Evolutionary conservation across 768 basidiomycete genomes (phyloP), one percentile per base, ranked within the genome.

Genomic region (Inosperma sp.): DNA sequence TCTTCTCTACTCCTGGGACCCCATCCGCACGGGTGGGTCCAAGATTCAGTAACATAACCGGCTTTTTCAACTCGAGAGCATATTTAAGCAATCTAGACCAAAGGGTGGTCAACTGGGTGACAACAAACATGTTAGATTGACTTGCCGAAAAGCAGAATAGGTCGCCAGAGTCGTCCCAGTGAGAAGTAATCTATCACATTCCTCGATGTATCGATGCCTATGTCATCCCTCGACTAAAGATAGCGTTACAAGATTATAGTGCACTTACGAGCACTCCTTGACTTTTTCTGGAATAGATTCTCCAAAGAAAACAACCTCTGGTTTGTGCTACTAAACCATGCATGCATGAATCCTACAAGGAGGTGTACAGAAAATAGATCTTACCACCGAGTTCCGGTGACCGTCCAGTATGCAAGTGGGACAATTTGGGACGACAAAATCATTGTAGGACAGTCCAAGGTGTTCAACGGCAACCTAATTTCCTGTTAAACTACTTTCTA

Each of bases 131-230:
- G n/a, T n/a, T n/a, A 46, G 34, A 22, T 34, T 17, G 14, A n/a
- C 39, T 7, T 31, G 88, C 89, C 89, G 77, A 68, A 86, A 96
- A 2, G 93, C 92, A 5, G 90, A 93, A 68, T 88, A 96, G 0
- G 94, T 97, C 1, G 95, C 93, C 22, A 96, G 79, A 1, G 91
- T 93, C 0, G 93, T 94, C 27, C 94, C 95, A 30, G 95, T 69
- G 33, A 95, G 70, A 37, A 98, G 78, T 0, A 97, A 66, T 37
- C 81, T 74, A 46, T 89, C 84, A 17, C 81, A 71, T 7, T 65
- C 62, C 52, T 84, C 79, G 31, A 94, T 61, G 27, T 82, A 72
- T 14, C 58, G 61, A 59, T 79, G 83, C 22, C 88, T 88, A 53
- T 45, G 9, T 21, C 47, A 51, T n/a, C 29, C 10, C 16, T 30